Conservation (phyloP, 2,329 filamentous ascomycete genomes). For the Botrytis tulipae region DNA sequence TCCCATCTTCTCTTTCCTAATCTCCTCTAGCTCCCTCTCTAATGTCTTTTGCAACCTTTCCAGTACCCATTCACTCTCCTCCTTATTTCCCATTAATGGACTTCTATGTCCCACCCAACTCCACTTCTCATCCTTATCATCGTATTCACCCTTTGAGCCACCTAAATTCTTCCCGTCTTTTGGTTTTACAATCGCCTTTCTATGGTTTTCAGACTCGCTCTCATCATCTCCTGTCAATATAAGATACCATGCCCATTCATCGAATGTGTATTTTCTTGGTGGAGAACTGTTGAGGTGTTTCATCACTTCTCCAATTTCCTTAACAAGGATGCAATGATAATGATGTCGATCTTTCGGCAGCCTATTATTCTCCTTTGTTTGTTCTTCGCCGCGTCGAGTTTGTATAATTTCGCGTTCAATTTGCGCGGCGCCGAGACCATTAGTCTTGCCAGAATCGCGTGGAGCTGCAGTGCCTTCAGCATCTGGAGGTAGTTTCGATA, state of each 20-base stretch:
- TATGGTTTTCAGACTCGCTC: conserved; percentile 49
- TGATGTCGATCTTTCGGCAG: conserved; percentile 41
- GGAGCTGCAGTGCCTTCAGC: conserved; percentile 41
- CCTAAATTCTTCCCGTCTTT: conserved; percentile 22
- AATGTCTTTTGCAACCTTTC: conserved; percentile 60
- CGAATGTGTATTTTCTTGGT: conserved; percentile 69
- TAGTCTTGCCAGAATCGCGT: conserved; percentile 26
- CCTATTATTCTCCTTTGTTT: conserved; percentile 27
- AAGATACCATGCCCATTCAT: conserved; percentile 85
- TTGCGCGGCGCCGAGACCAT: conserved; percentile 21
- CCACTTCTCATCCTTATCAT: conserved; percentile 49
- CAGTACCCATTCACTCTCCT: conserved; percentile 72
- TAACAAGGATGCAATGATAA: conserved; percentile 65
- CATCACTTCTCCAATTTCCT: conserved; percentile 67
- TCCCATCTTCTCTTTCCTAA: conserved; percentile 31
- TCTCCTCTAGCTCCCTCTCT: conserved; percentile 39
- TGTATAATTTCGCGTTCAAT: conserved; percentile 28
- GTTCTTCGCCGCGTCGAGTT: conserved; percentile 17
- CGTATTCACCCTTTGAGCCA: conserved; percentile 30
- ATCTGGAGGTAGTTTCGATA: conserved; percentile 44
- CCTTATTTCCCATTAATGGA: conserved; percentile 66
- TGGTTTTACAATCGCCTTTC: conserved; percentile 36
- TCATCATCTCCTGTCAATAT: conserved; percentile 71
- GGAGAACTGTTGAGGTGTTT: conserved; percentile 58
- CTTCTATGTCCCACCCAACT: conserved; percentile 71